These are phyloP conservation scores for Starmerella floris DNA, from an alignment of 805 yeast genomes.

Conservation along the genomic window DNA sequence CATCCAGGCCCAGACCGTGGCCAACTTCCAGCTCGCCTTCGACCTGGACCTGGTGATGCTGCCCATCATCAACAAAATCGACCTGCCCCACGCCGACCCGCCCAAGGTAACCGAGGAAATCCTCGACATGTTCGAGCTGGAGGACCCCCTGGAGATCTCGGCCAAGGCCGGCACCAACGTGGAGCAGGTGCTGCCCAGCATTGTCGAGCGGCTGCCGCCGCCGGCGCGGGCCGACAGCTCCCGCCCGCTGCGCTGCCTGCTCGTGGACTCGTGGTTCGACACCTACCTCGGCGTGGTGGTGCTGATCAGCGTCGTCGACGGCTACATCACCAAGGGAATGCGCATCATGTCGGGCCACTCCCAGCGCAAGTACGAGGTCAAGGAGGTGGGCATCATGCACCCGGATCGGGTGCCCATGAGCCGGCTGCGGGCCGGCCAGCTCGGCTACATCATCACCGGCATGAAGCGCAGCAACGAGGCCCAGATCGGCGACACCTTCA, in stretches of 20 bases:
- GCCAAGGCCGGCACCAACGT: slow-evolving; percentile 86
- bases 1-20: slow-evolving; percentile 97
- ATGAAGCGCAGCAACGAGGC: slow-evolving; percentile 83
- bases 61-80: slow-evolving; percentile 87
- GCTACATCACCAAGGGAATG: slow-evolving; percentile 58
- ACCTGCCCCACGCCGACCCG: slow-evolving; percentile 75
- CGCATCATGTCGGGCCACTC: slow-evolving; percentile 69
- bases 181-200: slow-evolving; percentile 62
- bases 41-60: slow-evolving; percentile 67
- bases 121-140: slow-evolving; percentile 60
- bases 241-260: slow-evolving; percentile 52
- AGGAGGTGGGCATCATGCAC: slow-evolving; percentile 90
- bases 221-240: slow-evolving; percentile 35
- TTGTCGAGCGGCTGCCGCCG: slow-evolving; percentile 66
- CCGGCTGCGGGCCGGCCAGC: slow-evolving; percentile 71
- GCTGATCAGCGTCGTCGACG: slow-evolving; percentile 75
- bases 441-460: slow-evolving; percentile 88
- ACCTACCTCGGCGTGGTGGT: slow-evolving; percentile 81
- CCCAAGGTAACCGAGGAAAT: slow-evolving; percentile 71
- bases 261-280: slow-evolving; percentile 98
- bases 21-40: slow-evolving; percentile 82
- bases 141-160: slow-evolving; percentile 64
- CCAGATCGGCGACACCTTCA: slow-evolving; percentile 79
- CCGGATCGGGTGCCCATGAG: slow-evolving; percentile 68
- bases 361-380: slow-evolving; percentile 62